phyloP scores from a whole-genome alignment of 768 basidiomycete genomes.

The Mycena epipterygia region DNA sequence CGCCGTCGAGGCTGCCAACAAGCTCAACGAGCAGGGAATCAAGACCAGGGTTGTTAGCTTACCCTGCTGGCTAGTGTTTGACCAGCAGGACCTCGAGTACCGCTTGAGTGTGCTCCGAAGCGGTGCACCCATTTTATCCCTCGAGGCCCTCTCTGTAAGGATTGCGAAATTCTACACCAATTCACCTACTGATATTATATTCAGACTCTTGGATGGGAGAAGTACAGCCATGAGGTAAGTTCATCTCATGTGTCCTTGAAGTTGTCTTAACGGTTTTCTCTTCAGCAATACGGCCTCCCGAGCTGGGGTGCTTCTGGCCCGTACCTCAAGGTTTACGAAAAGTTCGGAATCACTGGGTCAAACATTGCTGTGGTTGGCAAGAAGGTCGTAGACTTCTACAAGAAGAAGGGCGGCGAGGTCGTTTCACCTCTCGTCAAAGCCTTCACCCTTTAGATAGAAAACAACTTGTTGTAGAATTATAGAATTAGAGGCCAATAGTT shows the following conservation, averaged over 20 bases:
- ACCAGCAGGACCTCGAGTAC: constrained; percentile 86
- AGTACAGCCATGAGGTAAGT: constrained; percentile 86
- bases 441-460: constrained; percentile 54
- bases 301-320: constrained; percentile 93
- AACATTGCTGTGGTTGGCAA: constrained; percentile 87
- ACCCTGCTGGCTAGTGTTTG: constrained; percentile 92
- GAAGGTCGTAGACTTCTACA: constrained; percentile 92
- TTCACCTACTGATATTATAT: constrained; percentile 26
- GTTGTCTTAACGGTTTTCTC: constrained; percentile 24
- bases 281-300: constrained; percentile 76
- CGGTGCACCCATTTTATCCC: constrained; percentile 89
- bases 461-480: constrained; percentile 30
- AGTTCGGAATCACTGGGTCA: constrained; percentile 85
- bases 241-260: background rate
- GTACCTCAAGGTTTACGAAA: constrained; percentile 91
- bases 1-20: constrained; percentile 87
- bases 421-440: constrained; percentile 86
- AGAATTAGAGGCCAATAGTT: constrained; percentile 29
- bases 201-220: constrained; percentile 86
- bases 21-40: constrained; percentile 82
- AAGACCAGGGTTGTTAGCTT: constrained; percentile 88
- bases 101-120: constrained; percentile 87
- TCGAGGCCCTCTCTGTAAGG: constrained; percentile 80
- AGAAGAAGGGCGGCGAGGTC: constrained; percentile 77
- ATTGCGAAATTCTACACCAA: constrained; percentile 3